Evolutionary conservation across 1,139 yeast genomes (phyloP).

Genomic region (Blastobotrys petasosporus): DNA sequence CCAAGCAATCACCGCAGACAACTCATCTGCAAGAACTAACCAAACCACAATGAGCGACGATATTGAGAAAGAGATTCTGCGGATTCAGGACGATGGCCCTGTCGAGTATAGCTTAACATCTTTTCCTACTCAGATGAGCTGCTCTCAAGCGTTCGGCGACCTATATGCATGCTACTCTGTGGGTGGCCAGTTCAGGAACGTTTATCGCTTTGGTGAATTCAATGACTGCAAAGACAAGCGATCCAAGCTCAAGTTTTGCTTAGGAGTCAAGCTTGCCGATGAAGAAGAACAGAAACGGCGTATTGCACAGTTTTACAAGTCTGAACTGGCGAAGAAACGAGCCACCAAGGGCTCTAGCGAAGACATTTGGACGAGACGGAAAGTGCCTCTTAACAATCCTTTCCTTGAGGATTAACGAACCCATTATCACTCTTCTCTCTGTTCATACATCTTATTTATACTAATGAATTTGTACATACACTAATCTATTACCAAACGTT

Average conservation of each 20-base stretch:
- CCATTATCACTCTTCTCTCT: no score
- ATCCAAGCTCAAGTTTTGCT: conserved; percentile 75
- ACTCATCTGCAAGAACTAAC: no score
- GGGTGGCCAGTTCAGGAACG: conserved; percentile 81
- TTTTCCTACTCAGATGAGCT: conserved; percentile 46
- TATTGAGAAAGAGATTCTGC: conserved; percentile 1
- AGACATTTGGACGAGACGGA: conserved; percentile 67
- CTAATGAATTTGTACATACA: not conserved
- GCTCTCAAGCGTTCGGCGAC: conserved; percentile 82
- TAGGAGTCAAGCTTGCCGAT: conserved; percentile 47
- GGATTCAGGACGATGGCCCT: not conserved
- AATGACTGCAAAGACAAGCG: conserved; percentile 65
- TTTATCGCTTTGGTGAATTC: conserved; percentile 76
- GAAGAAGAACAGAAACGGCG: conserved; percentile 44
- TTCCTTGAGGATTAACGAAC: conserved; percentile 25
- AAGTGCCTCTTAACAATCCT: conserved; percentile 33
- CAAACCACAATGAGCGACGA: conserved; percentile 1
- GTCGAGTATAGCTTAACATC: conserved; percentile 14
- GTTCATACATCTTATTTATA: not conserved
- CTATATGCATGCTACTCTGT: conserved; percentile 77
- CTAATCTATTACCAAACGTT: not conserved
- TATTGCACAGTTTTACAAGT: conserved; percentile 67
- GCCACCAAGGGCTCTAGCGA: conserved; percentile 62
- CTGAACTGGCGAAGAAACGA: conserved; percentile 51
- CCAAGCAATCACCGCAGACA: no score